phyloP scores from a whole-genome alignment of 2,329 filamentous ascomycete species.

The Colletotrichum godetiae region DNA sequence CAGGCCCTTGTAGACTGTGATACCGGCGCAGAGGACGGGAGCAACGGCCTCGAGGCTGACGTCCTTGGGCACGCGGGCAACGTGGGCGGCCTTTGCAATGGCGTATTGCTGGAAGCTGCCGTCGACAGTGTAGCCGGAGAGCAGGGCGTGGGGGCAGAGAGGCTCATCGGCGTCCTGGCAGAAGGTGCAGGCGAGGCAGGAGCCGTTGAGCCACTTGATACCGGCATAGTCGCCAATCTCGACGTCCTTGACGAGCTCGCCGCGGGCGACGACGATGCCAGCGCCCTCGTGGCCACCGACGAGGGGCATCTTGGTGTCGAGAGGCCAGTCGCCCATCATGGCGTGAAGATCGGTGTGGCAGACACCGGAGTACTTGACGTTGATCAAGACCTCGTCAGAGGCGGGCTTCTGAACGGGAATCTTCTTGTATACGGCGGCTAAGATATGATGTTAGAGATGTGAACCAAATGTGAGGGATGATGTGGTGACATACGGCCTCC shows the following conservation, averaged over 20 bases:
- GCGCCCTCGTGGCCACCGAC: constrained; percentile 86
- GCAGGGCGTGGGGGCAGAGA: constrained; percentile 78
- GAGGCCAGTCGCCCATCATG: constrained; percentile 90
- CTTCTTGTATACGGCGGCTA: constrained; percentile 78
- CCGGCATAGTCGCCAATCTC: constrained; percentile 87
- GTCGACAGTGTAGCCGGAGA: constrained; percentile 94
- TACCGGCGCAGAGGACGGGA: constrained; percentile 85
- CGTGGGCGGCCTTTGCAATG: constrained; percentile 86
- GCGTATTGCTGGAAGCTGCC: constrained; percentile 89
- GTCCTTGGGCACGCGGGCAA: constrained; percentile 83
- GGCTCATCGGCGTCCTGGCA: constrained; percentile 86
- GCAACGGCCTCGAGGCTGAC: constrained; percentile 81
- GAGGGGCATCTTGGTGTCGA: constrained; percentile 83
- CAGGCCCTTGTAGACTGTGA: constrained; percentile 91
- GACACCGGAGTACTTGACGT: constrained; percentile 90
- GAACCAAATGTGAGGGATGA: neutral
- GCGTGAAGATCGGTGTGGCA: constrained; percentile 89
- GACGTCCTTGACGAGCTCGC: constrained; percentile 81
- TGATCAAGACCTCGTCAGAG: constrained; percentile 90
- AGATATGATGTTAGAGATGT: constrained; percentile 27
- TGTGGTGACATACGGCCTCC: constrained; percentile 69
- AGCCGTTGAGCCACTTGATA: constrained; percentile 93
- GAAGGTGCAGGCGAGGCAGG: constrained; percentile 85
- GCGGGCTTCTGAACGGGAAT: constrained; percentile 85
- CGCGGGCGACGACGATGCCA: constrained; percentile 83